Percentiles rank a stretch among this genome's conserved stretches.
Evolutionary conservation across 495 filamentous ascomycete genomes (phyloP).

Genomic region (Podospora tetraspora): DNA sequence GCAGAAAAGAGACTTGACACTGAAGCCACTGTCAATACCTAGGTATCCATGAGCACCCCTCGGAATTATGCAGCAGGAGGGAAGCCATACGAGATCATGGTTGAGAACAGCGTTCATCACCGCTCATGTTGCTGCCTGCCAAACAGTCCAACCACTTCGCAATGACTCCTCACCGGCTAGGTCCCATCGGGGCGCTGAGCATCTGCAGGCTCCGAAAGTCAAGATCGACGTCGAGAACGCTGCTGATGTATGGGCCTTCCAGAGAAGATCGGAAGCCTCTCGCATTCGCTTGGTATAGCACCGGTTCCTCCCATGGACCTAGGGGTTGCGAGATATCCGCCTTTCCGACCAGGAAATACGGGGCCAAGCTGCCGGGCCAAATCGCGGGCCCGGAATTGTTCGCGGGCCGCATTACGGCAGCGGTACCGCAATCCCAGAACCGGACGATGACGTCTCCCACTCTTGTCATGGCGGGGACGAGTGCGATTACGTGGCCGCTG

Average conservation of each 20-base stretch:
- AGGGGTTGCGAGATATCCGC: not conserved
- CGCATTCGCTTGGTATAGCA: too few relatives aligned
- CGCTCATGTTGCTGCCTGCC: not conserved
- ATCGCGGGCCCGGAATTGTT: too few relatives aligned
- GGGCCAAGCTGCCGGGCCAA: too few relatives aligned
- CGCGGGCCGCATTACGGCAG: constrained; percentile 18
- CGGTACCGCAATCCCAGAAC: constrained; percentile 24
- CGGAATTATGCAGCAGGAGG: not conserved
- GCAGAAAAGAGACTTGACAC: not conserved
- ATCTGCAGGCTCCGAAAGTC: not conserved
- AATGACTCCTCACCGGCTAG: not conserved
- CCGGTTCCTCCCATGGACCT: too few relatives aligned
- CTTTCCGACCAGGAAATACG: not conserved
- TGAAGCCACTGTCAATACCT: not conserved
- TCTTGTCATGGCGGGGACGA: constrained; percentile 18
- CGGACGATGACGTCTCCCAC: constrained; percentile 23
- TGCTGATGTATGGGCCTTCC: not conserved
- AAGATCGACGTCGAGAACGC: not conserved
- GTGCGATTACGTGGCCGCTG: constrained; percentile 16
- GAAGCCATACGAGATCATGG: not conserved
- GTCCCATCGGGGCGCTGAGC: not conserved
- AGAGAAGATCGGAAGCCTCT: too few relatives aligned
- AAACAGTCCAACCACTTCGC: not conserved
- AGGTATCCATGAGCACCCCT: not conserved
- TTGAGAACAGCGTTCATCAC: not conserved